Percentiles rank a stretch among this genome's conserved stretches.
phyloP scores from a whole-genome alignment of 176 grass and related monocot species.

The Musa troglodytarum region DNA sequence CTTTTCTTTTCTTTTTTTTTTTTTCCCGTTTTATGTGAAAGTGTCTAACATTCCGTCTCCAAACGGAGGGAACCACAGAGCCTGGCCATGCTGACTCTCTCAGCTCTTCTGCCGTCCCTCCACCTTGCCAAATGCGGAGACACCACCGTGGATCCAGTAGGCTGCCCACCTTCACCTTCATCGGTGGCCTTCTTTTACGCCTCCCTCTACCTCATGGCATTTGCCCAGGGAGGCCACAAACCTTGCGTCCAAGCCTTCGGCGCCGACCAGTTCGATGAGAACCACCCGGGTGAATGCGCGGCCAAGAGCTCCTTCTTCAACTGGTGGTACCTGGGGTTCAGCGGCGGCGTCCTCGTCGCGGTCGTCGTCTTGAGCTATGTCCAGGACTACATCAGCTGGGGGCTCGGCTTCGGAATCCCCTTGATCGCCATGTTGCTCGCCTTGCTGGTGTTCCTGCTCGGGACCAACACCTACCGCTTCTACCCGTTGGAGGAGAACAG shows the following conservation, averaged over 20 bases:
- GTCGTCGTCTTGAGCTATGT: slow-evolving; percentile 29
- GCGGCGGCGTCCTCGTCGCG: slow-evolving; percentile 16
- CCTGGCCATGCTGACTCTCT: slow-evolving; percentile 30
- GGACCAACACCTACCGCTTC: slow-evolving; percentile 37
- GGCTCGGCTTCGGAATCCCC: slow-evolving; percentile 34
- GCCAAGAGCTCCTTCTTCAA: slow-evolving; percentile 55
- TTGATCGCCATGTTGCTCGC: slow-evolving; percentile 29
- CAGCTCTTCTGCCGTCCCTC: slow-evolving; percentile 8
- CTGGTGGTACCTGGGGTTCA: slow-evolving; percentile 47
- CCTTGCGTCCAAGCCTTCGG: slow-evolving; percentile 47
- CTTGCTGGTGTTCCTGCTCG: slow-evolving; percentile 32
- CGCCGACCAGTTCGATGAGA: slow-evolving; percentile 53
- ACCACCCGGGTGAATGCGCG: slow-evolving; percentile 26
- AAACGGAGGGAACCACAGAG: slow-evolving; percentile 10
- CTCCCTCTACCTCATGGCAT: slow-evolving; percentile 41
- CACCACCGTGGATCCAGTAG: too few relatives aligned
- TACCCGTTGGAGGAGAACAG: background rate
- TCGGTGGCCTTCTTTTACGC: slow-evolving; percentile 33
- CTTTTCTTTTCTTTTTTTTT: background rate
- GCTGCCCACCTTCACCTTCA: too few relatives aligned
- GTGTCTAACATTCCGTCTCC: too few relatives aligned
- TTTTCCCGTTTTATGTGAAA: background rate
- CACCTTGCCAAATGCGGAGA: background rate
- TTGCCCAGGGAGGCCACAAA: slow-evolving; percentile 38
- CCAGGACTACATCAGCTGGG: slow-evolving; percentile 53